phyloP scores from a whole-genome alignment of 495 filamentous ascomycete genomes.

The Hypoxylon crocopeplum region DNA sequence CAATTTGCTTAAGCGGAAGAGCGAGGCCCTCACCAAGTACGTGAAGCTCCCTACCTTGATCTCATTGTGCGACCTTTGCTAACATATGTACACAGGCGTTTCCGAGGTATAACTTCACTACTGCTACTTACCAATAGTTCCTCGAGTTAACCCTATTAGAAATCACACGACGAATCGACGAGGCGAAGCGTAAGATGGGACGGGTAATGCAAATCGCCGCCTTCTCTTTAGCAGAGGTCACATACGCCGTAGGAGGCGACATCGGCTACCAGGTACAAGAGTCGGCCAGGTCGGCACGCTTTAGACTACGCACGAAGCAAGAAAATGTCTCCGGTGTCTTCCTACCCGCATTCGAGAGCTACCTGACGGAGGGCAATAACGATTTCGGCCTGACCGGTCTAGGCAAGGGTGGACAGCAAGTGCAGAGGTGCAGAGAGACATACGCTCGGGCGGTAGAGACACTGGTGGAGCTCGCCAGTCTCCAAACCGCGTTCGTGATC shows the following conservation, averaged over 20 bases:
- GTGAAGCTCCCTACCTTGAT: conserved; percentile 20
- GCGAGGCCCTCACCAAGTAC: conserved; percentile 89
- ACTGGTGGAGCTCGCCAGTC: conserved; percentile 91
- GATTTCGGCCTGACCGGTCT: conserved; percentile 96
- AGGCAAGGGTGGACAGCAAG: conserved; percentile 97
- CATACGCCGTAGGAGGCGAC: conserved; percentile 94
- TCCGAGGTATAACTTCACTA: conserved; percentile 68
- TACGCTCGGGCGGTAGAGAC: conserved; percentile 98
- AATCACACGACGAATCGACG: conserved; percentile 96
- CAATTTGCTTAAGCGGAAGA: conserved; percentile 87
- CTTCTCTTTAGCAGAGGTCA: conserved; percentile 96
- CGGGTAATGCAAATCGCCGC: conserved; percentile 99
- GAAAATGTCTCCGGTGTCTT: conserved; percentile 98
- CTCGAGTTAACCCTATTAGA: conserved; percentile 55
- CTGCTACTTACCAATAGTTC: background rate
- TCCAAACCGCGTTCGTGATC: conserved; percentile 96
- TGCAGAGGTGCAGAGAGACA: conserved; percentile 92
- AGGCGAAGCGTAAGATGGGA: conserved; percentile 99
- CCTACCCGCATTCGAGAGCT: conserved; percentile 91
- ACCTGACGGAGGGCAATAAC: conserved; percentile 82
- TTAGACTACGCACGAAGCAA: conserved; percentile 90
- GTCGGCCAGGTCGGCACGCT: conserved; percentile 88
- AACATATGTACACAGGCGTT: conserved; percentile 64
- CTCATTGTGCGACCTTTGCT: conserved; percentile 1
- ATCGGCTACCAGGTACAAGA: conserved; percentile 98